phyloP scores from a whole-genome alignment of 129 eudicot species.

The Apium graveolens region DNA sequence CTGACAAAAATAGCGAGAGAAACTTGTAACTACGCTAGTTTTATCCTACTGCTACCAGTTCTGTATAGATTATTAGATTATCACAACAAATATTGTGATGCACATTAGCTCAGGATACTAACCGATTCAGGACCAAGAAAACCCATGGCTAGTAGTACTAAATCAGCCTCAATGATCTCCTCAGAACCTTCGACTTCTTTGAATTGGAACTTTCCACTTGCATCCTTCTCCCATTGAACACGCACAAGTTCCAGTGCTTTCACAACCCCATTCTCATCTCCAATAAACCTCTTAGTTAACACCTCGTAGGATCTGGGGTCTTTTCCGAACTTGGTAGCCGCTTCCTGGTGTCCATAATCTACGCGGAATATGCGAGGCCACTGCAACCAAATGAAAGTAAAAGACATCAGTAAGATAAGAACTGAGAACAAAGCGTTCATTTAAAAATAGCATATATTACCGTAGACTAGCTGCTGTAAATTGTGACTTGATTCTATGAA shows the following conservation, averaged over 20 bases:
- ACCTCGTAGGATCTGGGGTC: conserved; percentile 93
- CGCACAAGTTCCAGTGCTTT: conserved; percentile 80
- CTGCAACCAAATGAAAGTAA: conserved; percentile 30
- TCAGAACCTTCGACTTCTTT: conserved; percentile 91
- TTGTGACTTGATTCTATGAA: background rate
- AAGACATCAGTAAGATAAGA: background rate
- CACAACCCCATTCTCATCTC: conserved; percentile 71
- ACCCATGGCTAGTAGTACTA: conserved; percentile 92
- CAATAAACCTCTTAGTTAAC: conserved; percentile 78
- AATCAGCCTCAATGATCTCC: conserved; percentile 77
- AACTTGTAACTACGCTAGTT: background rate
- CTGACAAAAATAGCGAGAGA: background rate
- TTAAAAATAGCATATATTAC: background rate
- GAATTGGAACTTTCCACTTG: conserved; percentile 75
- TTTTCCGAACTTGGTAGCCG: conserved; percentile 79
- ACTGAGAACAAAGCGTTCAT: background rate
- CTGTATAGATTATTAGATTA: background rate
- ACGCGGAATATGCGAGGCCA: conserved; percentile 99
- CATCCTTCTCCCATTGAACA: conserved; percentile 91
- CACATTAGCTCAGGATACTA: conserved; percentile 20
- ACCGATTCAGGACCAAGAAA: conserved; percentile 99
- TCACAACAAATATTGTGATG: background rate
- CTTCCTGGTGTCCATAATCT: conserved; percentile 99
- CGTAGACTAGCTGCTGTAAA: background rate
- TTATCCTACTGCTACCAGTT: background rate